Percentiles rank a stretch among this genome's conserved stretches.
These are phyloP conservation scores for Boletus huronensis DNA, from an alignment of 768 basidiomycete genomes.

Conservation along the genomic window DNA sequence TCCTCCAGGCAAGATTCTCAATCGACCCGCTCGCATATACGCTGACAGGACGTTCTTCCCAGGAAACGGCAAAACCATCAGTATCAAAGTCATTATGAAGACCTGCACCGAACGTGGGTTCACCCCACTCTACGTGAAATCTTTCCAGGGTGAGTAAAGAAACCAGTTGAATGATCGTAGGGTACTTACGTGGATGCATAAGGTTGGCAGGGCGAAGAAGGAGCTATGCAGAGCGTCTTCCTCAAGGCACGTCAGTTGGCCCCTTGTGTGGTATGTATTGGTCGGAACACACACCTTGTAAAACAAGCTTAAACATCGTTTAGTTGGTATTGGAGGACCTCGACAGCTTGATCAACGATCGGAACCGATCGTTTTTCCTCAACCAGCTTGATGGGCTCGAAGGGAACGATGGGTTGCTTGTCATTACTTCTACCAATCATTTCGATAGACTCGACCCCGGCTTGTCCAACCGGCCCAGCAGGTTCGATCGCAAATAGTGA, in stretches of 20 bases:
- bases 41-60: not conserved
- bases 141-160: constrained; percentile 57
- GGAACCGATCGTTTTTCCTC: constrained; percentile 82
- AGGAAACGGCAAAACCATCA: constrained; percentile 87
- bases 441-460: constrained; percentile 77
- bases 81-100: constrained; percentile 79
- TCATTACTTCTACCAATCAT: constrained; percentile 83
- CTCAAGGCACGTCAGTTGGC: constrained; percentile 64
- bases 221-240: constrained; percentile 65
- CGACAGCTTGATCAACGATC: constrained; percentile 75
- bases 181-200: constrained; percentile 6
- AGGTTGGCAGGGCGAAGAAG: constrained; percentile 64
- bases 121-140: constrained; percentile 76
- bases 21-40: not conserved
- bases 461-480: constrained; percentile 71
- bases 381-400: constrained; percentile 82
- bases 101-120: constrained; percentile 59
- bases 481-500: constrained; percentile 85
- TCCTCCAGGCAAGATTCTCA: constrained; percentile 53
- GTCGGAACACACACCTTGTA: constrained; percentile 26
- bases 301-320: not conserved
- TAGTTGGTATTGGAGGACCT: constrained; percentile 55
- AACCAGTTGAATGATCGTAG: not conserved
- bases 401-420: constrained; percentile 73
- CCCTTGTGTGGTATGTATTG: constrained; percentile 62